Conservation (phyloP, 116 monocot species). For the Trichopus zeylanicus region DNA sequence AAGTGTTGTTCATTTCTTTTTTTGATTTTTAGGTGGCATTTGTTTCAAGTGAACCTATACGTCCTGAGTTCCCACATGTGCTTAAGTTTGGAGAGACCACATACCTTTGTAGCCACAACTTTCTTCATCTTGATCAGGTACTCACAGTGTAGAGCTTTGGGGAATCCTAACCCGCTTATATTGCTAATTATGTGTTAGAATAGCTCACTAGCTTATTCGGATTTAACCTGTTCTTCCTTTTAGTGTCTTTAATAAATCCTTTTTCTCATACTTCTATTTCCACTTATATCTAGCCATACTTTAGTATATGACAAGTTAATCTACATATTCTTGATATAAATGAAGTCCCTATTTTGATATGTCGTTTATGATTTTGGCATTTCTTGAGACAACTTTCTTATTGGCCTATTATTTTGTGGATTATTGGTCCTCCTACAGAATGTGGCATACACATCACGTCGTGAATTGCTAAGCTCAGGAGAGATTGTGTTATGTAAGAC, state of each 20-base stretch:
- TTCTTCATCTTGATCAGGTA: conserved; percentile 96
- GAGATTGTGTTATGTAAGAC: conserved; percentile 53
- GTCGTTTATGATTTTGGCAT: neutral
- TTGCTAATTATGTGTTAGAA: too few species aligned
- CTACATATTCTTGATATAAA: too few species aligned
- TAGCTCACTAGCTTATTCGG: too few species aligned
- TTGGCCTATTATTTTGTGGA: conserved; percentile 1
- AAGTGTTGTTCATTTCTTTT: neutral
- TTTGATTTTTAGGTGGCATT: conserved; percentile 30
- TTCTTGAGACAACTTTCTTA: neutral
- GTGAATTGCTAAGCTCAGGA: conserved; percentile 34
- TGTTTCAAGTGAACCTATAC: conserved; percentile 55
- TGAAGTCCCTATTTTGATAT: neutral
- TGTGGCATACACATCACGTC: conserved; percentile 72
- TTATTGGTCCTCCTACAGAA: conserved; percentile 42
- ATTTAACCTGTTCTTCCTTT: too few species aligned
- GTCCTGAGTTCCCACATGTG: conserved; percentile 50
- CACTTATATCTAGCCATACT: too few species aligned
- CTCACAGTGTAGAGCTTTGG: neutral
- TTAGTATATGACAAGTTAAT: too few species aligned
- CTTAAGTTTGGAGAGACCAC: conserved; percentile 61
- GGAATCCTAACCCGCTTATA: too few species aligned
- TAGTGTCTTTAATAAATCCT: too few species aligned
- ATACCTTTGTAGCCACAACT: conserved; percentile 86
- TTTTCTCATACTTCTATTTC: too few species aligned